phyloP scores from a whole-genome alignment of 139 green algal species.

The Parachlorella kessleri region DNA sequence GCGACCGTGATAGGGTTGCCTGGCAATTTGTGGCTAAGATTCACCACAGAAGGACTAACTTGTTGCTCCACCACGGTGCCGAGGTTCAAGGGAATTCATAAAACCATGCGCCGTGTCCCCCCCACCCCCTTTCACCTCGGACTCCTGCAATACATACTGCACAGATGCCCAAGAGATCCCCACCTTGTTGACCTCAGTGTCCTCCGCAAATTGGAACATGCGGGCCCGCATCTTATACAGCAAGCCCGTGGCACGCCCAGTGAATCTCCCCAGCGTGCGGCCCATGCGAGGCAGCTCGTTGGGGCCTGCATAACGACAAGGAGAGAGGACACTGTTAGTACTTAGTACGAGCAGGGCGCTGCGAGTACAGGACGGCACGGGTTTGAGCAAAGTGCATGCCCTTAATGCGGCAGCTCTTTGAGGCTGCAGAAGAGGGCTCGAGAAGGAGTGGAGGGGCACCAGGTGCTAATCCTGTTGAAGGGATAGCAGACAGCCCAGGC shows the following conservation, averaged over 20 bases:
- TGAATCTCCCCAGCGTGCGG: slow-evolving; percentile 13
- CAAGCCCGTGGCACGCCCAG: slow-evolving; percentile 28
- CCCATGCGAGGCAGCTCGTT: slow-evolving; percentile 30
- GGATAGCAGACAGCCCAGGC: too few relatives aligned
- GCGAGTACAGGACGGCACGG: too few relatives aligned
- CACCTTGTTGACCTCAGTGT: slow-evolving; percentile 33
- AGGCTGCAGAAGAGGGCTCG: too few relatives aligned
- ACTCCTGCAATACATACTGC: not conserved
- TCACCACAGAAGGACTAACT: not conserved
- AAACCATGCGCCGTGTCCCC: not conserved
- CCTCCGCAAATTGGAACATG: slow-evolving; percentile 38
- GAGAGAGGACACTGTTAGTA: too few relatives aligned
- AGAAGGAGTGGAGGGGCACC: too few relatives aligned
- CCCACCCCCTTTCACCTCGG: not conserved
- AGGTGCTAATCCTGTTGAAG: too few relatives aligned
- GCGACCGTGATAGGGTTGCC: not conserved
- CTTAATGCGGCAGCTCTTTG: too few relatives aligned
- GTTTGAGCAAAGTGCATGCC: too few relatives aligned
- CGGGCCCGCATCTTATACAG: slow-evolving; percentile 22
- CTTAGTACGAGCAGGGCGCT: too few relatives aligned
- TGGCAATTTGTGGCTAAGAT: not conserved
- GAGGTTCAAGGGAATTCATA: not conserved
- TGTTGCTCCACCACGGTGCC: not conserved
- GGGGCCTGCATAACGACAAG: slow-evolving; percentile 13
- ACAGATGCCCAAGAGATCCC: not conserved